Percentiles rank a stretch among this genome's conserved stretches.
phyloP scores from a whole-genome alignment of 2,329 filamentous ascomycete species.

The Fusarium aywerte region DNA sequence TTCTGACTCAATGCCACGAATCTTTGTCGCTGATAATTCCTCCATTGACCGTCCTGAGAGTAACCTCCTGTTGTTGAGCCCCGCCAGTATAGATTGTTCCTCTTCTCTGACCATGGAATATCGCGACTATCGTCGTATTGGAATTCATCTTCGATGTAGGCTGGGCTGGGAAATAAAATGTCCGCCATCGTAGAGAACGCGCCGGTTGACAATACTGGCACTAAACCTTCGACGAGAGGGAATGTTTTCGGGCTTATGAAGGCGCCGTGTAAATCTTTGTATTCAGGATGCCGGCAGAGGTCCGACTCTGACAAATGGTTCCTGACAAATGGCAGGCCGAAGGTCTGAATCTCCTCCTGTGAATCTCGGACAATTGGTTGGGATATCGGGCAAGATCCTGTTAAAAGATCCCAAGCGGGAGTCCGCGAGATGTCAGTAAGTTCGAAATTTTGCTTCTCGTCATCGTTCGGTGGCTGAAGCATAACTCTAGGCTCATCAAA shows the following conservation, averaged over 20 bases:
- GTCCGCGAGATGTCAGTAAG: conserved; percentile 45
- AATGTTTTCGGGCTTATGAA: conserved; percentile 57
- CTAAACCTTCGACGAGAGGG: conserved; percentile 51
- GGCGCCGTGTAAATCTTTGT: conserved; percentile 57
- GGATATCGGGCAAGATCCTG: conserved; percentile 42
- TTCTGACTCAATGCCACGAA: conserved; percentile 55
- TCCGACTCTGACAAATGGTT: conserved; percentile 47
- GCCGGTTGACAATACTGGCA: conserved; percentile 61
- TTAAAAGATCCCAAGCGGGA: conserved; percentile 50
- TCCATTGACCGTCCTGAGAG: conserved; percentile 52
- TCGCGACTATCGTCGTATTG: conserved; percentile 56
- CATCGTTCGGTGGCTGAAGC: conserved; percentile 33
- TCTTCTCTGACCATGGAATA: conserved; percentile 60
- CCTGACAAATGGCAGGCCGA: conserved; percentile 52
- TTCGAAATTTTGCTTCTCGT: conserved; percentile 1
- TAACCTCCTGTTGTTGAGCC: conserved; percentile 65
- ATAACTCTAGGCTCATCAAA: conserved; percentile 61
- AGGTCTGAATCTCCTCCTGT: conserved; percentile 27
- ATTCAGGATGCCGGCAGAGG: conserved; percentile 59
- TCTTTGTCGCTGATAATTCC: conserved; percentile 59
- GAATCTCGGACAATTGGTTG: not conserved
- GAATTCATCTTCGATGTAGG: conserved; percentile 58
- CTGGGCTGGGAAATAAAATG: conserved; percentile 63
- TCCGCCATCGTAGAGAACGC: conserved; percentile 61
- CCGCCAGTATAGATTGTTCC: conserved; percentile 65